Evolutionary conservation across 768 basidiomycete species (phyloP).

Genomic region (Agaricus blazei): DNA sequence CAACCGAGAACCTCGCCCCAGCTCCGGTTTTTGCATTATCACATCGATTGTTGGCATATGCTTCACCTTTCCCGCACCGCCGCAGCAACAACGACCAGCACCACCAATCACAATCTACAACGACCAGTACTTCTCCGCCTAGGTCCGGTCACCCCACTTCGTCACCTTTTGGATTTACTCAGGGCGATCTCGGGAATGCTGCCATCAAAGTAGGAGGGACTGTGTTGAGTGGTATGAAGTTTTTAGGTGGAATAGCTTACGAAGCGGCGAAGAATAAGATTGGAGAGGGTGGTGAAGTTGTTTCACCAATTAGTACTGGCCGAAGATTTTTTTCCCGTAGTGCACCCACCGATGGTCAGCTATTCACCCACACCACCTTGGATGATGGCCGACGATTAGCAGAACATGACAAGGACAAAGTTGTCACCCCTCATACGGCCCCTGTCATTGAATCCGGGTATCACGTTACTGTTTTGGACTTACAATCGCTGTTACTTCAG

Average conservation of each 20-base stretch:
- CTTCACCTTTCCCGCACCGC: slow-evolving; percentile 19
- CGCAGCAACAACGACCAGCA: no score
- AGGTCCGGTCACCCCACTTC: slow-evolving; percentile 11
- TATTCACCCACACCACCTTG: not conserved
- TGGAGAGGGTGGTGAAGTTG: slow-evolving; percentile 13
- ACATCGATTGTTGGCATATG: slow-evolving; percentile 58
- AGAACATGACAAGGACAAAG: slow-evolving; percentile 16
- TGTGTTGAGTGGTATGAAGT: slow-evolving; percentile 59
- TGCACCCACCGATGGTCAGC: slow-evolving; percentile 40
- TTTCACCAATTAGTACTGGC: not conserved
- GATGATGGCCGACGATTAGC: not conserved
- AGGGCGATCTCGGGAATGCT: slow-evolving; percentile 46
- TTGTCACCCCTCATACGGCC: slow-evolving; percentile 18
- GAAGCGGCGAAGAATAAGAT: slow-evolving; percentile 40
- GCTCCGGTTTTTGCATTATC: slow-evolving; percentile 58
- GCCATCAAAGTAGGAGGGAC: slow-evolving; percentile 58
- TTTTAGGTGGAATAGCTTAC: slow-evolving; percentile 56
- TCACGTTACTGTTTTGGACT: slow-evolving; percentile 55
- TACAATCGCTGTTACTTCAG: slow-evolving; percentile 17
- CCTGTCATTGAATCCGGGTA: slow-evolving; percentile 25
- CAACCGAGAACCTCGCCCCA: slow-evolving; percentile 14
- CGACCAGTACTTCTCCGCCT: slow-evolving; percentile 1
- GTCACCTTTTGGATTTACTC: slow-evolving; percentile 21
- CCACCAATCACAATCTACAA: no score
- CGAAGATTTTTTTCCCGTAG: slow-evolving; percentile 54